These are phyloP conservation scores for Tillandsia leiboldiana DNA, from an alignment of 176 grass and related monocot species.

Conservation along the genomic window DNA sequence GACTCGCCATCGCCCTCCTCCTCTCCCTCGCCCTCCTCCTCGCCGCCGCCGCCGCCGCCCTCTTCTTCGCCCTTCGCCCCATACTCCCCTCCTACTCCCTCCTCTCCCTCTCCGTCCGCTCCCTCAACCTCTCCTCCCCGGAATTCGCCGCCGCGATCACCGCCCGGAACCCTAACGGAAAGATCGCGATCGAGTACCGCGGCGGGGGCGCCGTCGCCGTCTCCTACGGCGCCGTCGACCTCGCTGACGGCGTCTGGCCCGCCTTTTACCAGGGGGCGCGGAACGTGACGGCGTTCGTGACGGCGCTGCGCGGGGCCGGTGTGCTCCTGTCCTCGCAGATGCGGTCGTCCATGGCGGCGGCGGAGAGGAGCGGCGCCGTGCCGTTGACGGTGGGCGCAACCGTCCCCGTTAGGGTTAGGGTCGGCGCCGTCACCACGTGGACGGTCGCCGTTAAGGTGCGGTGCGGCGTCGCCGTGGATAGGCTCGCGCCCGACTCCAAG, in stretches of 20 bases:
- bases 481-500: constrained; percentile 18
- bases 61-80: constrained; percentile 58
- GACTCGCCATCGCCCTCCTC: not conserved
- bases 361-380: constrained; percentile 27
- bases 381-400: constrained; percentile 29
- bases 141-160: constrained; percentile 34
- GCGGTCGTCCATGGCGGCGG: constrained; percentile 3
- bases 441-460: constrained; percentile 49
- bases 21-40: constrained; percentile 23
- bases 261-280: constrained; percentile 44
- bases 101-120: constrained; percentile 32
- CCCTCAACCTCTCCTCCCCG: constrained; percentile 27
- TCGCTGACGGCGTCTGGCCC: constrained; percentile 53
- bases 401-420: constrained; percentile 38
- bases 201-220: constrained; percentile 31
- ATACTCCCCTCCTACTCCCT: constrained; percentile 56
- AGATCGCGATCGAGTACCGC: constrained; percentile 56
- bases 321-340: constrained; percentile 22
- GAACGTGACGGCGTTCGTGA: constrained; percentile 49
- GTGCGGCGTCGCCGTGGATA: constrained; percentile 57
- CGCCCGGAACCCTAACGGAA: constrained; percentile 50
- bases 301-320: constrained; percentile 17
- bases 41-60: constrained; percentile 8
- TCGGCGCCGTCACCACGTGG: constrained; percentile 54
- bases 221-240: constrained; percentile 30